phyloP scores from a whole-genome alignment of 805 yeast species.

The Ogataea dorogensis region DNA sequence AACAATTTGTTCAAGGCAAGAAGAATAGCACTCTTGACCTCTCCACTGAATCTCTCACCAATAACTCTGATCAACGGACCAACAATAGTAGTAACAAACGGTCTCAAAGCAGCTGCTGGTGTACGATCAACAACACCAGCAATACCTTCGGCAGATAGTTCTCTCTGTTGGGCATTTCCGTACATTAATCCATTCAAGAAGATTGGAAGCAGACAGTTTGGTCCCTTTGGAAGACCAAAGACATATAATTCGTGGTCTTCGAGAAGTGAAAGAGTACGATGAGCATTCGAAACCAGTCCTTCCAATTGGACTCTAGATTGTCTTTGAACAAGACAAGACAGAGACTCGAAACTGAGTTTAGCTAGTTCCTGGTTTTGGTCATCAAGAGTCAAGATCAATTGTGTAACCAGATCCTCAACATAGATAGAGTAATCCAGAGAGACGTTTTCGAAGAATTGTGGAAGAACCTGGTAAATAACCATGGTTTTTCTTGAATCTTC shows the following conservation, averaged over 20 bases:
- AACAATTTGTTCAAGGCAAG: conserved; percentile 78
- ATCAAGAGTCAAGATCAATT: conserved; percentile 69
- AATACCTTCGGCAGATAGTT: conserved; percentile 81
- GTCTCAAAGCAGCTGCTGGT: conserved; percentile 75
- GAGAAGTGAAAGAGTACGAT: conserved; percentile 64
- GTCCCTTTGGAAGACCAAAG: conserved; percentile 76
- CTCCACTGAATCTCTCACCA: conserved; percentile 91
- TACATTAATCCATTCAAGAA: conserved; percentile 95
- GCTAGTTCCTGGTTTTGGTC: conserved; percentile 65
- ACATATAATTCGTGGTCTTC: conserved; percentile 72
- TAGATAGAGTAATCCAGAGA: conserved; percentile 69
- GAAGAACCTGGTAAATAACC: conserved; percentile 63
- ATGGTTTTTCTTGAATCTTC: conserved; percentile 67
- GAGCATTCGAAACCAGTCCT: conserved; percentile 74
- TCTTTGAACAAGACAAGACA: conserved; percentile 62
- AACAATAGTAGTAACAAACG: conserved; percentile 88
- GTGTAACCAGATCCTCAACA: conserved; percentile 70
- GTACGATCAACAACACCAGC: conserved; percentile 85
- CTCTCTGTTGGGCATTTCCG: conserved; percentile 82
- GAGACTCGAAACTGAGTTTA: conserved; percentile 59
- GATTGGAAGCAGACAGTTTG: conserved; percentile 83
- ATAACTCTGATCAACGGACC: conserved; percentile 98
- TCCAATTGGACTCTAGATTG: conserved; percentile 79
- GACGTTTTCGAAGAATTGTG: conserved; percentile 66
- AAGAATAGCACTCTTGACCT: conserved; percentile 91